These are phyloP conservation scores for Huntiella decipiens DNA, from an alignment of 2,329 filamentous ascomycete species.

Conservation along the genomic window DNA sequence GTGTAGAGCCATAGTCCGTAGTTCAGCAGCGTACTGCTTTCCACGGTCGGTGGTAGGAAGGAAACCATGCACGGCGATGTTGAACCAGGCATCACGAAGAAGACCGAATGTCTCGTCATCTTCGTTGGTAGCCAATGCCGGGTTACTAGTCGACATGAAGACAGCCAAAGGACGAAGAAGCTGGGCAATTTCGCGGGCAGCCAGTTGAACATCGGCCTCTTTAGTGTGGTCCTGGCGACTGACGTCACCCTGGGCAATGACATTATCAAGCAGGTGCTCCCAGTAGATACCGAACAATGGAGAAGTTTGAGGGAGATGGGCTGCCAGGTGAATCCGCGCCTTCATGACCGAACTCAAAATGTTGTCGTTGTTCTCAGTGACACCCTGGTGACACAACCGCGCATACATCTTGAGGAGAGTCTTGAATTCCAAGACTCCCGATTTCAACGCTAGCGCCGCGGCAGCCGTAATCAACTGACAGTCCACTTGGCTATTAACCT, in stretches of 20 bases:
- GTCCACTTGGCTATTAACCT: slow-evolving; percentile 64
- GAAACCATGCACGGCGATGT: slow-evolving; percentile 88
- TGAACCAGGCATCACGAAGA: slow-evolving; percentile 92
- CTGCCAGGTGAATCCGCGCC: slow-evolving; percentile 63
- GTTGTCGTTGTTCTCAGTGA: slow-evolving; percentile 46
- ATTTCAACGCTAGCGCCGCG: slow-evolving; percentile 56
- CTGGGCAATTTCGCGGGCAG: slow-evolving; percentile 72
- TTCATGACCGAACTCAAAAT: slow-evolving; percentile 57
- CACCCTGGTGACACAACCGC: slow-evolving; percentile 53
- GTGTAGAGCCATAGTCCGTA: slow-evolving; percentile 69
- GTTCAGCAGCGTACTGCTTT: slow-evolving; percentile 53
- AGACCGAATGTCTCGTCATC: slow-evolving; percentile 51
- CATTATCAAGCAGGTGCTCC: slow-evolving; percentile 62
- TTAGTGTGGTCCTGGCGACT: slow-evolving; percentile 55
- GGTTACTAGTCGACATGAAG: slow-evolving; percentile 50
- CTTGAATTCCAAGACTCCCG: slow-evolving; percentile 65
- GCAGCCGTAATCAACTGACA: slow-evolving; percentile 70
- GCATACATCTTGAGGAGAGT: slow-evolving; percentile 70
- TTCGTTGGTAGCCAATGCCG: slow-evolving; percentile 29
- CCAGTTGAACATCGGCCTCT: slow-evolving; percentile 61
- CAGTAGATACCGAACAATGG: slow-evolving; percentile 69
- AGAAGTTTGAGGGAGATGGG: slow-evolving; percentile 46
- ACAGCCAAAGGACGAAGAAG: slow-evolving; percentile 74
- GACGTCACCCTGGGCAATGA: slow-evolving; percentile 79
- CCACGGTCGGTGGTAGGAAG: slow-evolving; percentile 54